phyloP scores from a whole-genome alignment of 164 flowering plant genomes.

The Umbellularia californica region DNA sequence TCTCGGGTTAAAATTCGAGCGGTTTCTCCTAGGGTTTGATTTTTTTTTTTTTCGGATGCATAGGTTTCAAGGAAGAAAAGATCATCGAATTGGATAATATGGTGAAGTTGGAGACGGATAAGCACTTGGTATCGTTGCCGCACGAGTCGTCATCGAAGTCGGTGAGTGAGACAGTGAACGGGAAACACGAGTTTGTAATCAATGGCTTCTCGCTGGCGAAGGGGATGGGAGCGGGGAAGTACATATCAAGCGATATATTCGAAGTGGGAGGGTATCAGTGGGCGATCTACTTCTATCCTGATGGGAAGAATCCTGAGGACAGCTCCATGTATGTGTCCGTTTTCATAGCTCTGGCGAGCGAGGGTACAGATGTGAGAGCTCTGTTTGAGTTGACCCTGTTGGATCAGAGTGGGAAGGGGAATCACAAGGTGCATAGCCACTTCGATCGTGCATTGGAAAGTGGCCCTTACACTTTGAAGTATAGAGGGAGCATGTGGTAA shows the following conservation, averaged over 20 bases:
- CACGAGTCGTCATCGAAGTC: slow-evolving; percentile 47
- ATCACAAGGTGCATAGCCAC: slow-evolving; percentile 83
- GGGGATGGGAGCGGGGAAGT: slow-evolving; percentile 79
- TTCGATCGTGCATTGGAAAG: slow-evolving; percentile 72
- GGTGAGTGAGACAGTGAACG: slow-evolving; percentile 70
- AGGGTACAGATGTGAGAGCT: slow-evolving; percentile 79
- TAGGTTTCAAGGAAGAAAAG: not conserved
- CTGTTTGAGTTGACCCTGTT: slow-evolving; percentile 66
- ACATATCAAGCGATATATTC: slow-evolving; percentile 61
- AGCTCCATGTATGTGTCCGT: slow-evolving; percentile 65
- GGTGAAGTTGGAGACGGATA: slow-evolving; percentile 12
- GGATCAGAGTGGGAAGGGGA: slow-evolving; percentile 79
- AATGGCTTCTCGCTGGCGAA: slow-evolving; percentile 81
- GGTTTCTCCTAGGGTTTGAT: not conserved
- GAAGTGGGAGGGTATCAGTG: slow-evolving; percentile 81
- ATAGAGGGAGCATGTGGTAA: slow-evolving; percentile 92
- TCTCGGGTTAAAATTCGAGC: too few relatives aligned
- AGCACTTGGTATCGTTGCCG: not conserved
- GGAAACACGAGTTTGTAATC: slow-evolving; percentile 62
- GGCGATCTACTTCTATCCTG: slow-evolving; percentile 92
- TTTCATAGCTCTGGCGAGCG: slow-evolving; percentile 77
- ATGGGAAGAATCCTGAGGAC: slow-evolving; percentile 86
- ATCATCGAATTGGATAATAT: slow-evolving; percentile 18
- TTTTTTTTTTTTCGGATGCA: not conserved
- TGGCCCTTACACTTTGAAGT: slow-evolving; percentile 80